These are phyloP conservation scores for Pyrenophora tritici-repentis DNA, from an alignment of 2,329 filamentous ascomycete species.

Conservation along the genomic window DNA sequence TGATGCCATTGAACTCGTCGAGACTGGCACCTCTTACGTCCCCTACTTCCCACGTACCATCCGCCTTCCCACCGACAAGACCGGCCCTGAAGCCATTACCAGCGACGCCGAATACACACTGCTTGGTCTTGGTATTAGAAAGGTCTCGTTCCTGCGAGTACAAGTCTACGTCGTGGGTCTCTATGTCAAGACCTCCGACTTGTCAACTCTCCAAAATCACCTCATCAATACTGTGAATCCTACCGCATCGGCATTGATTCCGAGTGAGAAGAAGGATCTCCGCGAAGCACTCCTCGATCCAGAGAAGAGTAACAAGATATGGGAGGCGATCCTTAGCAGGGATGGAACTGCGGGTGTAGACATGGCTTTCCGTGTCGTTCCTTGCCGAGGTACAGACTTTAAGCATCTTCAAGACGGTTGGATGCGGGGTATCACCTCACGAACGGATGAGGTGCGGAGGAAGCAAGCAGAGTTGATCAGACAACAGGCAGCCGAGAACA, in stretches of 20 bases:
- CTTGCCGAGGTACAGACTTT: slow-evolving; percentile 93
- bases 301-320: slow-evolving; percentile 70
- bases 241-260: slow-evolving; percentile 79
- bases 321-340: slow-evolving; percentile 69
- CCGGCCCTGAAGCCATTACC: slow-evolving; percentile 26
- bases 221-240: slow-evolving; percentile 78
- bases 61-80: slow-evolving; percentile 58
- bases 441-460: slow-evolving; percentile 60
- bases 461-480: slow-evolving; percentile 40
- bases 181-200: slow-evolving; percentile 84
- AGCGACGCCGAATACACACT: slow-evolving; percentile 74
- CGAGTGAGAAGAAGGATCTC: slow-evolving; percentile 77
- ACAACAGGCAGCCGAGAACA: slow-evolving; percentile 53
- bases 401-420: slow-evolving; percentile 89
- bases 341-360: slow-evolving; percentile 63
- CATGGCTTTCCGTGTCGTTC: slow-evolving; percentile 80
- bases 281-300: slow-evolving; percentile 72
- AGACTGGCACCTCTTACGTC: slow-evolving; percentile 80
- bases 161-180: slow-evolving; percentile 95
- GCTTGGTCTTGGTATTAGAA: slow-evolving; percentile 83
- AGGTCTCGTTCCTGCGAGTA: slow-evolving; percentile 85
- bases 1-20: slow-evolving; percentile 73
- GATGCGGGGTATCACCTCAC: slow-evolving; percentile 79
- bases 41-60: slow-evolving; percentile 78
- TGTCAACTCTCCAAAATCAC: slow-evolving; percentile 77